Evolutionary conservation across 495 filamentous ascomycete genomes (phyloP).

Genomic region (Polyplosphaeria fusca): DNA sequence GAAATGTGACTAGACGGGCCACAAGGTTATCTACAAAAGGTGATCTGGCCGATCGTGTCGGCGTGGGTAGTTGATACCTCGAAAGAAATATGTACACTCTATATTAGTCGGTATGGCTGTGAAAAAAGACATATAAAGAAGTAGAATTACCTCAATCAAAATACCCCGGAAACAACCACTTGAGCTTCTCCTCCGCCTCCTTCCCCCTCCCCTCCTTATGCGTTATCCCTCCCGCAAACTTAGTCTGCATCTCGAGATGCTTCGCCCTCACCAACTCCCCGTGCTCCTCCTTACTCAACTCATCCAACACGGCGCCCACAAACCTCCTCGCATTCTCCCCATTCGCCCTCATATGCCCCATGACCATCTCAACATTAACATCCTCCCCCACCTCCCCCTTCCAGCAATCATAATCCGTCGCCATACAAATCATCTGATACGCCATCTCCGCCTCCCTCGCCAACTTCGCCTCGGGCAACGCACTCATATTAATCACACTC

Average conservation of each 20-base stretch:
- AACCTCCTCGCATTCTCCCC: conserved; percentile 78
- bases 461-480: conserved; percentile 93
- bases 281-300: conserved; percentile 72
- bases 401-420: conserved; percentile 99
- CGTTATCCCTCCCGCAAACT: conserved; percentile 52
- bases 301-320: conserved; percentile 82
- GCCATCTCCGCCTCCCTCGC: conserved; percentile 93
- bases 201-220: conserved; percentile 39
- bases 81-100: not conserved
- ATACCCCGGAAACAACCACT: conserved; percentile 73
- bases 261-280: conserved; percentile 73
- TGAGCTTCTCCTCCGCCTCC: conserved; percentile 52
- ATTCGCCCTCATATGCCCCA: conserved; percentile 94
- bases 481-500: conserved; percentile 94
- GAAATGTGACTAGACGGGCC: too few relatives aligned
- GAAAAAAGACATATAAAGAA: too few relatives aligned
- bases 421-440: conserved; percentile 99
- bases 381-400: conserved; percentile 53
- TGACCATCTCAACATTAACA: conserved; percentile 95
- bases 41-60: too few relatives aligned
- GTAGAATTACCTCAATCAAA: conserved; percentile 41
- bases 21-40: too few relatives aligned
- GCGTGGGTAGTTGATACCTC: conserved; percentile 6
- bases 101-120: not conserved
- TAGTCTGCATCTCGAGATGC: conserved; percentile 62